Evolutionary conservation across 2,329 filamentous ascomycete species (phyloP).

Genomic region (Colletotrichum spinosum): DNA sequence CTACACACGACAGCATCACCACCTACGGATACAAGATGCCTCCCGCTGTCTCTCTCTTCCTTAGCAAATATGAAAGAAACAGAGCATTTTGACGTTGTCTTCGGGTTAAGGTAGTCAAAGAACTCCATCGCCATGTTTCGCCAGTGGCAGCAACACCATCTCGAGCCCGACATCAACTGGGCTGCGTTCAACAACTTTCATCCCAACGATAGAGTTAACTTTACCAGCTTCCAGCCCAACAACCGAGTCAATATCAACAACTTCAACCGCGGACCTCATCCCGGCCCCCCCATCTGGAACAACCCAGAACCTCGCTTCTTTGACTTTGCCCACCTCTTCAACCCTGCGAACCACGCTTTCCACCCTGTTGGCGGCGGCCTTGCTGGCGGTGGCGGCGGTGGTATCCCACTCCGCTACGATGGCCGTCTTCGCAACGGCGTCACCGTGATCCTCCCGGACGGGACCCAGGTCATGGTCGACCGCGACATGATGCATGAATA

Average conservation of each 20-base stretch:
- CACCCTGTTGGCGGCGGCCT: not conserved
- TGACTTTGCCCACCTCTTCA: constrained; percentile 26
- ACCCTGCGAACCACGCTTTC: constrained; percentile 7
- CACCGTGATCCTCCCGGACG: constrained; percentile 30
- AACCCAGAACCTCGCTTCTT: not conserved
- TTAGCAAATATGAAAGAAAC: not conserved
- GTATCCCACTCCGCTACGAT: constrained; percentile 1
- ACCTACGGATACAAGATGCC: not conserved
- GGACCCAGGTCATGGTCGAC: constrained; percentile 19
- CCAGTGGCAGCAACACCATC: constrained; percentile 12
- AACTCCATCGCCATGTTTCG: constrained; percentile 14
- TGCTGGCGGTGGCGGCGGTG: no score
- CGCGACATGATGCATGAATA: constrained; percentile 27
- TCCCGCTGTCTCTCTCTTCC: not conserved
- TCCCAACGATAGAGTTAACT: not conserved
- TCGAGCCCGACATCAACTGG: constrained; percentile 10
- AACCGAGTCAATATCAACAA: constrained; percentile 31
- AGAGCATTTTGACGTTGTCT: no score
- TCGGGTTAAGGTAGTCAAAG: no score
- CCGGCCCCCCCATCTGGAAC: not conserved
- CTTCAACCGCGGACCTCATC: constrained; percentile 3
- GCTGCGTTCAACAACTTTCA: constrained; percentile 13
- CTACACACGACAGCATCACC: not conserved
- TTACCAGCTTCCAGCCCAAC: constrained; percentile 8
- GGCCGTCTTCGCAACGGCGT: constrained; percentile 26